Evolutionary conservation across 345 rosid genomes (phyloP).

Genomic region (Citrus glauca): DNA sequence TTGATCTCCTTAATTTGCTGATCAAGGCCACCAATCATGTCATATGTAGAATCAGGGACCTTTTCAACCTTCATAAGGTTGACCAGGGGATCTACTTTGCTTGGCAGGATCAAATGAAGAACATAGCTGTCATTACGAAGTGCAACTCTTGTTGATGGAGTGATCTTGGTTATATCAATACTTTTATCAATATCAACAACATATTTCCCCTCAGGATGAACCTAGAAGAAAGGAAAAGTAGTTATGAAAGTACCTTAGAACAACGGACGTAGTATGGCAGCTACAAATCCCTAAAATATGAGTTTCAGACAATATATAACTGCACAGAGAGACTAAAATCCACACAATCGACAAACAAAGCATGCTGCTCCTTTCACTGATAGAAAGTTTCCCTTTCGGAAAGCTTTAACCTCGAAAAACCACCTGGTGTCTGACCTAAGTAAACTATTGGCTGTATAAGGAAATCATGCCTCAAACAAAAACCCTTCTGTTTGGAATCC

Average conservation of each 20-base stretch:
- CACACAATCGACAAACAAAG: background rate
- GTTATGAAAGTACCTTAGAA: background rate
- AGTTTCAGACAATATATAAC: background rate
- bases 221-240: constrained; percentile 41
- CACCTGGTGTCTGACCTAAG: background rate
- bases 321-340: background rate
- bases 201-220: constrained; percentile 99
- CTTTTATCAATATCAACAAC: constrained; percentile 94
- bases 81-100: constrained; percentile 96
- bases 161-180: constrained; percentile 89
- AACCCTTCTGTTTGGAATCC: background rate
- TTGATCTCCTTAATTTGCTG: constrained; percentile 98
- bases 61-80: constrained; percentile 99
- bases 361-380: background rate
- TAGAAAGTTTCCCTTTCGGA: background rate
- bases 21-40: constrained; percentile 99
- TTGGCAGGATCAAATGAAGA: constrained; percentile 85
- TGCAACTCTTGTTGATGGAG: constrained; percentile 95
- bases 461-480: background rate
- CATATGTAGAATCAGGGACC: constrained; percentile 98
- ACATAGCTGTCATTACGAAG: constrained; percentile 98
- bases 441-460: background rate
- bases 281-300: background rate
- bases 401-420: background rate
- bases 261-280: background rate